These are phyloP conservation scores for Ceratocystis colombiana DNA, from an alignment of 2,329 filamentous ascomycete genomes.

Conservation along the genomic window DNA sequence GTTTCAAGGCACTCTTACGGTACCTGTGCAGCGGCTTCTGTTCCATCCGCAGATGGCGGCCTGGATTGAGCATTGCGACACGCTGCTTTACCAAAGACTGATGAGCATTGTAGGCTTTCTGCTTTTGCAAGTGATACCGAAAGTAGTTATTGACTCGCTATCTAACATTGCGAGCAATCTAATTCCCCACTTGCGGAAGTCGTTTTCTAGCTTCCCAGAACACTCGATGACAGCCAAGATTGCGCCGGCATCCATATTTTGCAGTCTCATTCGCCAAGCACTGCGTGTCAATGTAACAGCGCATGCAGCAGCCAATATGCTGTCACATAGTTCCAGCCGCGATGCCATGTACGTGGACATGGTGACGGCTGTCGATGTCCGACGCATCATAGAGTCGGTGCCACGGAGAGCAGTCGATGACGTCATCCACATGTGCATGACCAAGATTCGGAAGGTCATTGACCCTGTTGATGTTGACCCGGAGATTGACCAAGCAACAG, in stretches of 20 bases:
- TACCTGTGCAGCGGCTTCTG: conserved; percentile 90
- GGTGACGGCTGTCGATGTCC: conserved; percentile 54
- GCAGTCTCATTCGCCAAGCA: conserved; percentile 72
- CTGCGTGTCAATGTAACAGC: conserved; percentile 87
- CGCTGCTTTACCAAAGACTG: conserved; percentile 93
- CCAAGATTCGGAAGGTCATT: conserved; percentile 60
- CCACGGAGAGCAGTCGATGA: conserved; percentile 57
- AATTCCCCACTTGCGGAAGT: conserved; percentile 69
- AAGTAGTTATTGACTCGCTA: conserved; percentile 75
- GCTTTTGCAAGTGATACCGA: conserved; percentile 82
- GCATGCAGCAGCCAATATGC: conserved; percentile 85
- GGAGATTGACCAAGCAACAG: conserved; percentile 52
- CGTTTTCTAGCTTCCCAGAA: conserved; percentile 72
- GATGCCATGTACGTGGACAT: conserved; percentile 95
- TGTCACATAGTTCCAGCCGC: conserved; percentile 78
- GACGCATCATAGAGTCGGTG: conserved; percentile 54
- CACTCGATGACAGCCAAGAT: conserved; percentile 84
- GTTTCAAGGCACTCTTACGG: conserved; percentile 91
- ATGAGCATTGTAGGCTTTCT: conserved; percentile 83
- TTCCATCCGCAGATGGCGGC: conserved; percentile 67
- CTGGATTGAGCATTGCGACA: conserved; percentile 95
- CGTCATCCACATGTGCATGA: conserved; percentile 50
- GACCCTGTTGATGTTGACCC: conserved; percentile 57
- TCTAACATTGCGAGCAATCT: conserved; percentile 76
- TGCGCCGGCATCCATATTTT: conserved; percentile 79